phyloP scores from a whole-genome alignment of 805 yeast species.

The Yarrowia deformans region DNA sequence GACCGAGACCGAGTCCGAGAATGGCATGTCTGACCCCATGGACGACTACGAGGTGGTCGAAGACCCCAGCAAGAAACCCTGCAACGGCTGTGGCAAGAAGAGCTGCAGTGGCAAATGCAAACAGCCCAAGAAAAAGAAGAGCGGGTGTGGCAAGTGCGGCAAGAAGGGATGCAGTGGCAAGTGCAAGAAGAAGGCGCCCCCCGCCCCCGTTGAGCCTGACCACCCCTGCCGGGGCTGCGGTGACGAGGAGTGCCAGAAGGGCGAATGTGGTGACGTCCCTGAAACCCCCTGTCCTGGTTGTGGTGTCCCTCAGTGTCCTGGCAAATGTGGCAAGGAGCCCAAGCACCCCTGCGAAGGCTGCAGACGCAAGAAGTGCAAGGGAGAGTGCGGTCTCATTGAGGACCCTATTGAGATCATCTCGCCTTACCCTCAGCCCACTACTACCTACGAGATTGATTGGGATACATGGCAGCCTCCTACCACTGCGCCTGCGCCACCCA shows the following conservation, averaged over 20 bases:
- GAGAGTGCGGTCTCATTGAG: constrained; percentile 31
- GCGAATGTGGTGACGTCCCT: constrained; percentile 15
- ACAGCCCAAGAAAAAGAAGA: constrained; percentile 24
- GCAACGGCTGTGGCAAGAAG: constrained; percentile 31
- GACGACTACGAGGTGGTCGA: constrained; percentile 21
- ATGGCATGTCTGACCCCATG: constrained; percentile 10
- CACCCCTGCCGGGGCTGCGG: constrained; percentile 34
- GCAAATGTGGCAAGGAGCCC: constrained; percentile 32
- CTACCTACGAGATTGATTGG: constrained; percentile 12
- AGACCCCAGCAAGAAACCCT: constrained; percentile 8
- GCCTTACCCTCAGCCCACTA: constrained; percentile 17
- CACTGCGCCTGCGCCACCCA: constrained; percentile 6
- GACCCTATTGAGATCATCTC: constrained; percentile 34
- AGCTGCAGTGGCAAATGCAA: constrained; percentile 31
- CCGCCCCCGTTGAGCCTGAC: constrained; percentile 13
- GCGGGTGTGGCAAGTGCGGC: constrained; percentile 12
- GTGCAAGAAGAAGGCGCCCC: constrained; percentile 22
- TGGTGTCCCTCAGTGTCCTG: constrained; percentile 15
- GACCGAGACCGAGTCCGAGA: constrained; percentile 18
- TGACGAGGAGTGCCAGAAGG: constrained; percentile 18
- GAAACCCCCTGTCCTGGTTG: constrained; percentile 30
- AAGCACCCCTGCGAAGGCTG: constrained; percentile 30
- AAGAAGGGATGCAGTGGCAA: constrained; percentile 34
- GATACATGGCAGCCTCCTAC: not conserved
- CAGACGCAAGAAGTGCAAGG: constrained; percentile 35